Percentiles rank a stretch among this genome's conserved stretches.
These are phyloP conservation scores for Spizellomyces punctatus DNA, from an alignment of 192 early-diverging fungal species.

Conservation along the genomic window DNA sequence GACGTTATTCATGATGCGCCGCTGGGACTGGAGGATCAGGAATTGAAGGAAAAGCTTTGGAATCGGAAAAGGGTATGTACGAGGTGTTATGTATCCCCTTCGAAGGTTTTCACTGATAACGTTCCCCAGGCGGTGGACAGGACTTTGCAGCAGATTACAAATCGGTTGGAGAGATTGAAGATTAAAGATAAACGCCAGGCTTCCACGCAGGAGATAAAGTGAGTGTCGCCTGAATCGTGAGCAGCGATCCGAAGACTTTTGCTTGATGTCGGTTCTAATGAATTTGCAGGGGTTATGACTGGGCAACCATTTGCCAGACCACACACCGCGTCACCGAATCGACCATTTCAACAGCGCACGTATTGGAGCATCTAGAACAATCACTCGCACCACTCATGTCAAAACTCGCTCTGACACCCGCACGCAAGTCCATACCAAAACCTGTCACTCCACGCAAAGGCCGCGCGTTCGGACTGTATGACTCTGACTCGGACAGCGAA, in stretches of 20 bases:
- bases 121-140: not conserved
- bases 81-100: not conserved
- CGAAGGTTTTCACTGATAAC: constrained; percentile 7
- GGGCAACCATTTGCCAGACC: constrained; percentile 22
- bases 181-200: not conserved
- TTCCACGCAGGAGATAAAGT: too few species aligned
- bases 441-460: not conserved
- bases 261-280: too few species aligned
- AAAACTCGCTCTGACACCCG: not conserved
- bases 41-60: constrained; percentile 11
- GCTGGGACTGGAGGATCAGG: constrained; percentile 24
- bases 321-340: constrained; percentile 18
- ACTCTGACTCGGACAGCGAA: constrained; percentile 9
- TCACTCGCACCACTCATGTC: constrained; percentile 1
- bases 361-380: not conserved
- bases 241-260: too few species aligned
- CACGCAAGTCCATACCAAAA: constrained; percentile 5
- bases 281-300: not conserved
- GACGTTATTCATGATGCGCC: constrained; percentile 2
- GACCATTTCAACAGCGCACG: not conserved
- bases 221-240: too few species aligned
- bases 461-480: constrained; percentile 11
- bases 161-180: constrained; percentile 7
- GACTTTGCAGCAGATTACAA: not conserved
- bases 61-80: constrained; percentile 3